phyloP scores from a whole-genome alignment of 140 eudicot species.

The Bidens hawaiensis region DNA sequence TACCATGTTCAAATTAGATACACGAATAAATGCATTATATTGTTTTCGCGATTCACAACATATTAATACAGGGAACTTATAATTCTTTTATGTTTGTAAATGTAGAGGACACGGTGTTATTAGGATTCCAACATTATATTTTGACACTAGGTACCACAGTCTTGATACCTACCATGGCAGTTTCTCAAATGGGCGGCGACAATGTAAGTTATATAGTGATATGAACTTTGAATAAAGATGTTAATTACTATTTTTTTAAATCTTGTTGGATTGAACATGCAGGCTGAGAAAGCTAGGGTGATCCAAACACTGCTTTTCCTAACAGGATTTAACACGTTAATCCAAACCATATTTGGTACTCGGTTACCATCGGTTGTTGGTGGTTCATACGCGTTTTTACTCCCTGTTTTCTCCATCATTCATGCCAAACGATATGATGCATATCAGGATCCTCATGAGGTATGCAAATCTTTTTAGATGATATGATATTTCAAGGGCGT shows the following conservation, averaged over 20 bases:
- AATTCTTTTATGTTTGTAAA: constrained; percentile 5
- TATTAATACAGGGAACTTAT: neutral
- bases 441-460: constrained; percentile 41
- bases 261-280: constrained; percentile 18
- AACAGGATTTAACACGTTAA: constrained; percentile 63
- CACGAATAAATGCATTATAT: too few species aligned
- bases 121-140: constrained; percentile 82
- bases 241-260: neutral
- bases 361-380: constrained; percentile 60
- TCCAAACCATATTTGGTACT: constrained; percentile 74
- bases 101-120: constrained; percentile 66
- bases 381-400: constrained; percentile 53
- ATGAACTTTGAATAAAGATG: neutral
- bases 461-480: neutral
- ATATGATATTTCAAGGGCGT: neutral
- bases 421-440: constrained; percentile 39
- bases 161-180: constrained; percentile 53
- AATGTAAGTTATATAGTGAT: constrained; percentile 38
- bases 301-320: constrained; percentile 66
- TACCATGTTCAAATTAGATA: too few species aligned
- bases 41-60: neutral
- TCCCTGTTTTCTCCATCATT: constrained; percentile 52
- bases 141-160: constrained; percentile 59
- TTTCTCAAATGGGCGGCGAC: constrained; percentile 85
- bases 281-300: constrained; percentile 79